phyloP scores from a whole-genome alignment of 2,329 filamentous ascomycete species.

The Myriosclerotinia scirpicola region DNA sequence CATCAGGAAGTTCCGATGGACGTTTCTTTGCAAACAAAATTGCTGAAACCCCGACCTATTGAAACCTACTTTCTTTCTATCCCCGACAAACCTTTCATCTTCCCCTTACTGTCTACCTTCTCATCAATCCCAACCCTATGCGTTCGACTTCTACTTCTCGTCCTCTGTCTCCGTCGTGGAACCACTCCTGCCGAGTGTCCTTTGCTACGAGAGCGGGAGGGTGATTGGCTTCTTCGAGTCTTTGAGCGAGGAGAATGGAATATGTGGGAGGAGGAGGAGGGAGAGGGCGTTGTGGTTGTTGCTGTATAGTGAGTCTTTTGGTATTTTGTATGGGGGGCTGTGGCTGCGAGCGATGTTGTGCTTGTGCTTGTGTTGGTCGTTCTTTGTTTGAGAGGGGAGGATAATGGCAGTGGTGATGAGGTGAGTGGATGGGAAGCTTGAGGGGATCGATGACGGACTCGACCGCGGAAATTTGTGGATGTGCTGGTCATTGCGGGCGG shows the following conservation, averaged over 20 bases:
- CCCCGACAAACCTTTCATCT: background rate
- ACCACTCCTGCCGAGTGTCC: conserved; percentile 10
- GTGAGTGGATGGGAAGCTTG: background rate
- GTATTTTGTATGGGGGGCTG: conserved; percentile 13
- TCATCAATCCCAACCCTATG: conserved; percentile 21
- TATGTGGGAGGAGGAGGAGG: background rate
- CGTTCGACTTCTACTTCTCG: conserved; percentile 29
- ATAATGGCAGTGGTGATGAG: background rate
- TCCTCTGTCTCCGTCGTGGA: conserved; percentile 32
- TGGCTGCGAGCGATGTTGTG: background rate
- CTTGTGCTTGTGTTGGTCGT: background rate
- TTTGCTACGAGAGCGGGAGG: conserved; percentile 24
- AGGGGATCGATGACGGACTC: conserved; percentile 36
- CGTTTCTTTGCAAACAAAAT: background rate
- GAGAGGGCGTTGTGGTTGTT: background rate
- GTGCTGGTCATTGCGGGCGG: conserved; percentile 27
- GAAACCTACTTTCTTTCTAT: background rate
- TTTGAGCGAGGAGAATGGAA: background rate
- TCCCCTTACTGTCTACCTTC: conserved; percentile 4
- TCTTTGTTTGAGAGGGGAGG: conserved; percentile 3
- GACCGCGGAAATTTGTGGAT: conserved; percentile 35
- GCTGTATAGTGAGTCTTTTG: conserved; percentile 9
- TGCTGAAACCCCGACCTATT: background rate
- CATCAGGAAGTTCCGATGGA: background rate
- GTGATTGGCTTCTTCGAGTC: conserved; percentile 30